Base-by-base conservation (phyloP, 306 rosid species). In the Vigna unguiculata region DNA sequence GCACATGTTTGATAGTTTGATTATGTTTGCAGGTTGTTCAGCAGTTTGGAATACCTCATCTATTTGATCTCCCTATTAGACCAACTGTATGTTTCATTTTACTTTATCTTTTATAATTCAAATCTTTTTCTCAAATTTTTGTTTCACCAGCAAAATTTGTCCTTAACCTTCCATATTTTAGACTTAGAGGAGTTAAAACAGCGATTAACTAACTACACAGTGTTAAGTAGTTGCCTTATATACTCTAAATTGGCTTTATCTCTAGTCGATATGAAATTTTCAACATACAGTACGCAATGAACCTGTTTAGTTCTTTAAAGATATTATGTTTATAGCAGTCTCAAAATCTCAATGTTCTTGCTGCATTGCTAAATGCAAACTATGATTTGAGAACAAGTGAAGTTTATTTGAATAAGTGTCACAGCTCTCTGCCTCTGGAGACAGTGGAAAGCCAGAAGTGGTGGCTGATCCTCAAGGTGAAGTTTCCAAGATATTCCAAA, bases 1-100 rank as follows among this genome's bases (percentile, higher is more conserved):
- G 65, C 46, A 30, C 22, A 16, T 58, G 22, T 67, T 77, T 82
- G 30, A 64, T 65, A 72, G 76, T 76, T 81, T 75, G 45, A 46
- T 83, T 69, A 71, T 71, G 63, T 72, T 83, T 86, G 58, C 96
- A 95, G 99, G 98, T 95, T 66, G 91, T 95, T 71, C 84, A 92
- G 88, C 99, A 95, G 84, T 92, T 95, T 81, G 99, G 98, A 79
- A 95, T 95, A 79, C 98, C 98, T n/a, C 91, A 95, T 85, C 86
- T 92, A 46, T 95, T 90, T 83, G 98, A 92, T 86, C 93, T 95
- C 74, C 99, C 99, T 43, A 95, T 95, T 65, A 85, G 97, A 86
- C 97, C 97, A 64, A 86, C 93, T 15, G 99, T 95, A 90, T 59
- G 93, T 86, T 69, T 72, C 72, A 36, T 62, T 59, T 59, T 64